A percentile compares a stretch with the other conserved stretches of the same genome.
Conservation (phyloP, 768 basidiomycete species). For the Cystofilobasidium ferigula region DNA sequence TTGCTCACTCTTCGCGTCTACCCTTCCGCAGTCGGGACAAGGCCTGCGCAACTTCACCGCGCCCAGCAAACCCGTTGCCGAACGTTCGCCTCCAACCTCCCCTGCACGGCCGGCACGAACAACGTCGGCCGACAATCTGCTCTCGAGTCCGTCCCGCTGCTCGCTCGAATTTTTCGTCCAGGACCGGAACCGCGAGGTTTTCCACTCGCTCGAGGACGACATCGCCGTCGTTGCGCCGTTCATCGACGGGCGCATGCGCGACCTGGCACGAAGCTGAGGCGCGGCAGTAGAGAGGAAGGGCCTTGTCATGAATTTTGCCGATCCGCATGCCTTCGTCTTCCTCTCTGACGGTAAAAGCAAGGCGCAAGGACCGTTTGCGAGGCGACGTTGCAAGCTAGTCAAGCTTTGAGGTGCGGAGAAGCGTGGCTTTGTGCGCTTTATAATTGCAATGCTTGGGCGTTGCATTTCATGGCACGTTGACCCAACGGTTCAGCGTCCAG, state of each 20-base stretch:
- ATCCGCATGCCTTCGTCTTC: too few relatives aligned
- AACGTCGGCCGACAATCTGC: not conserved
- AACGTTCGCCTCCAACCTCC: not conserved
- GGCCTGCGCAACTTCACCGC: not conserved
- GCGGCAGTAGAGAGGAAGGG: not conserved
- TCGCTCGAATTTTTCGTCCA: conserved; percentile 7
- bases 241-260: conserved; percentile 13
- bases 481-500: too few relatives aligned
- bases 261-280: not conserved
- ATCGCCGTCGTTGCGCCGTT: conserved; percentile 19
- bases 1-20: not conserved
- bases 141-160: too few relatives aligned
- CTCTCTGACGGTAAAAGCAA: too few relatives aligned
- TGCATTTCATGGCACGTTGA: too few relatives aligned
- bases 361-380: too few relatives aligned
- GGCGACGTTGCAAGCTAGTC: too few relatives aligned
- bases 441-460: too few relatives aligned
- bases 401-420: too few relatives aligned
- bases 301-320: not conserved
- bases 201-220: conserved; percentile 7
- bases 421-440: too few relatives aligned
- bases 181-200: conserved; percentile 2
- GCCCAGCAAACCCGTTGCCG: not conserved
- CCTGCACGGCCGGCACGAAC: not conserved
- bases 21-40: not conserved